phyloP scores from a whole-genome alignment of 129 eudicot species.

The Flaveria bidentis region DNA sequence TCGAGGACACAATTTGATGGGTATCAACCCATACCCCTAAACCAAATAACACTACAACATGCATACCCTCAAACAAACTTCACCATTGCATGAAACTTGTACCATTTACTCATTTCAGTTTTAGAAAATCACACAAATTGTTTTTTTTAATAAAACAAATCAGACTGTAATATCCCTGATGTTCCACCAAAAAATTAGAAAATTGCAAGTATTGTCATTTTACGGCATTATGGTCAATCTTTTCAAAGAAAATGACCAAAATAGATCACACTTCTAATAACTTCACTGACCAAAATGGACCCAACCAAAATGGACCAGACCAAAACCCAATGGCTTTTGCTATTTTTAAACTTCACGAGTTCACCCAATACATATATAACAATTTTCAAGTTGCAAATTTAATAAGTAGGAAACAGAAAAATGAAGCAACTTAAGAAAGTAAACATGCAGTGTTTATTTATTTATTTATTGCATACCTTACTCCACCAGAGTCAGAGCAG shows the following conservation, averaged over 20 bases:
- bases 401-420: not conserved
- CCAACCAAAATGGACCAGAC: not conserved
- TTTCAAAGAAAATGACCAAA: not conserved
- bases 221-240: not conserved
- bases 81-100: too few relatives aligned
- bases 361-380: not conserved
- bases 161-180: too few relatives aligned
- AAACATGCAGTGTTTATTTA: not conserved
- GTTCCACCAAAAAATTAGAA: too few relatives aligned
- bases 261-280: not conserved
- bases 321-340: not conserved
- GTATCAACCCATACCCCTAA: not conserved
- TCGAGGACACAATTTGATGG: not conserved
- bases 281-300: not conserved
- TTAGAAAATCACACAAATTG: not conserved
- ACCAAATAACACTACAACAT: not conserved
- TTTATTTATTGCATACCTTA: slow-evolving; percentile 50
- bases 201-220: too few relatives aligned
- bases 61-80: too few relatives aligned
- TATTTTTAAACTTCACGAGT: too few relatives aligned
- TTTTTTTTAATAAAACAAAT: too few relatives aligned
- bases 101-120: too few relatives aligned
- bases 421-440: not conserved
- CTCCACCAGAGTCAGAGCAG: slow-evolving; percentile 73
- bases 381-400: not conserved